Percentiles rank a stretch among this genome's conserved stretches.
These are phyloP conservation scores for Candida cerambycidarum DNA, from an alignment of 805 yeast genomes.

Conservation along the genomic window DNA sequence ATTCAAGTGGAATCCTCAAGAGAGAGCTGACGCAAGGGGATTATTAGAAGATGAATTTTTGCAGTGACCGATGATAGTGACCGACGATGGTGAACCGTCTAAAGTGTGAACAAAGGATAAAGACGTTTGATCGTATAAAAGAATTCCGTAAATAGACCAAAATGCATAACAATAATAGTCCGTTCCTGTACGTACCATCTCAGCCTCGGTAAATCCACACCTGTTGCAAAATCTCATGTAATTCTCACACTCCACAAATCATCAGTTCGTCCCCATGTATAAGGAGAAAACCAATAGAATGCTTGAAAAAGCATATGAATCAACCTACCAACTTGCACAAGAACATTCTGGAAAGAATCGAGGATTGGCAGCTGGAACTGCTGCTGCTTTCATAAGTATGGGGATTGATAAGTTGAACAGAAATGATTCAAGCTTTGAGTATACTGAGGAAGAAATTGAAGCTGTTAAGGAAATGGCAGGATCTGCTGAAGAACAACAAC, in stretches of 20 bases:
- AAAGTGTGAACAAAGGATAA: no score
- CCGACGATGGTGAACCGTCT: no score
- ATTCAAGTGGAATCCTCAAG: slow-evolving; percentile 40
- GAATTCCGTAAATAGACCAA: no score
- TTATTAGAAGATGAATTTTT: slow-evolving; percentile 28
- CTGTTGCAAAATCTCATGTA: slow-evolving; percentile 2
- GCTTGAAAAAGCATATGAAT: slow-evolving; percentile 22
- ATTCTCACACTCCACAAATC: slow-evolving; percentile 6
- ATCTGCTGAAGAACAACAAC: slow-evolving; percentile 22
- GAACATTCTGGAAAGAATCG: slow-evolving; percentile 24
- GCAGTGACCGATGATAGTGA: no score
- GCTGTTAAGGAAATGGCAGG: slow-evolving; percentile 28
- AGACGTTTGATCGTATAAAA: no score
- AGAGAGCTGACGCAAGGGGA: slow-evolving; percentile 25
- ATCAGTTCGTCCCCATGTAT: no score
- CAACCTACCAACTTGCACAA: slow-evolving; percentile 27
- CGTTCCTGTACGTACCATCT: no score
- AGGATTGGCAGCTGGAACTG: slow-evolving; percentile 39
- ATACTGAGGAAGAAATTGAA: slow-evolving; percentile 28
- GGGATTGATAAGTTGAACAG: slow-evolving; percentile 27
- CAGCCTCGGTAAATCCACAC: slow-evolving; percentile 3
- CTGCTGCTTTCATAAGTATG: slow-evolving; percentile 33
- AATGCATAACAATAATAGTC: no score
- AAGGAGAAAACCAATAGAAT: slow-evolving; percentile 15
- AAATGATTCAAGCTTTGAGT: slow-evolving; percentile 8